Evolutionary conservation across 306 rosid species (phyloP), one percentile per base, ranked within the genome.

Genomic region (Pterocarpus macrocarpus): DNA sequence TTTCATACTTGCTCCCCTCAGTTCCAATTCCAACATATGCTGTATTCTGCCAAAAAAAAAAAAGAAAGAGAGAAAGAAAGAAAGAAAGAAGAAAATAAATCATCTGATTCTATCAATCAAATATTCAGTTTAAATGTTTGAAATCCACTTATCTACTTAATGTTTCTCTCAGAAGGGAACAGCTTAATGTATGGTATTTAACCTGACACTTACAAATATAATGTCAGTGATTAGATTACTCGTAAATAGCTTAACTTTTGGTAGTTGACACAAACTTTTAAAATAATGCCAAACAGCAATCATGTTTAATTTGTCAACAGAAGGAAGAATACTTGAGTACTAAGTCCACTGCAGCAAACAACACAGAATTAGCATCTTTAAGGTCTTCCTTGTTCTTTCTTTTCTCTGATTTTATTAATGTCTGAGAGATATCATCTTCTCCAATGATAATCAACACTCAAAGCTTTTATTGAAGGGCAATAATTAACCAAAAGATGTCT

Each of bases 1-100:
- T 70, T 72, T 76, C 85, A 65, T 81, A 10, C 70, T 80, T 72
- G 59, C 78, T 78, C 56, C 62, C 82, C 74, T 86, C 73, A 35
- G 33, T 61, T 71, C 52, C 80, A 64, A 72, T 58, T 78, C 78
- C 82, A 76, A 76, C 41, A 55, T 62, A 16, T 50, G 84, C 85
- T 89, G 79, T 83, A 84, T 82, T 62, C 88, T 87, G 80, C 38
- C 0, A 15, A 15, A 66, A 15, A 72, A 36, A 50, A 64, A 15
- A 67, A 35, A 30, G n/a, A 22, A 13, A 34, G 15, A 43, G 16
- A 28, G 0, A 65, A 36, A 2, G 22, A 67, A 35, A 30, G 28
- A 28, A n/a, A 34, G n/a, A 35, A 62, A 63, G 53, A 73, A 50
- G 50, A 49, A 57, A 70, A 64, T 57, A 53, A 45, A 71, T 63